These are phyloP conservation scores for Macaranga tanarius DNA, from an alignment of 441 rosid genomes.

Conservation along the genomic window DNA sequence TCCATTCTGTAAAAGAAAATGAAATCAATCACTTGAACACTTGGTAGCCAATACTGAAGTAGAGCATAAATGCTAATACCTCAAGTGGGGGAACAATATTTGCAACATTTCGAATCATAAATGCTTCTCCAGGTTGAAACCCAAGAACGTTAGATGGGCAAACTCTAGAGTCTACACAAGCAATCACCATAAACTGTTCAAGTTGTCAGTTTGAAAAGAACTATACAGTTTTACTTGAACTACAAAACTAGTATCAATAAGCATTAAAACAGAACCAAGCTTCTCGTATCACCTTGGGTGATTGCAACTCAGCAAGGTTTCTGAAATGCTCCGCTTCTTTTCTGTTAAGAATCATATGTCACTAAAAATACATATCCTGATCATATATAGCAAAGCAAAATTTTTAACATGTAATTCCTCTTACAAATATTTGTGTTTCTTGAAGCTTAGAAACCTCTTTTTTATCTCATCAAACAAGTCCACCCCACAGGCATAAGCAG, in stretches of 20 bases:
- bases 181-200: constrained; percentile 90
- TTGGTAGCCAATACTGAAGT: neutral
- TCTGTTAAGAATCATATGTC: constrained; percentile 41
- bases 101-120: constrained; percentile 81
- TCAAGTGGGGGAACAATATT: constrained; percentile 80
- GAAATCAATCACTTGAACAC: neutral
- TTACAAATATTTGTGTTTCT: constrained; percentile 33
- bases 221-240: neutral
- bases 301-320: constrained; percentile 63
- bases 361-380: neutral
- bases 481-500: neutral
- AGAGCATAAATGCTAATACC: constrained; percentile 37
- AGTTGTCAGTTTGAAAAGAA: constrained; percentile 25
- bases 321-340: constrained; percentile 62
- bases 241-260: neutral
- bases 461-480: constrained; percentile 30
- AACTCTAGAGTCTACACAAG: constrained; percentile 96
- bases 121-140: constrained; percentile 97
- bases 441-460: constrained; percentile 32
- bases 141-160: constrained; percentile 90
- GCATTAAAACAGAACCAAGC: neutral
- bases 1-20: constrained; percentile 47
- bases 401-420: neutral
- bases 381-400: neutral
- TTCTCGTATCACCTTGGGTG: constrained; percentile 61